Evolutionary conservation across 495 filamentous ascomycete genomes (phyloP), one percentile per base, ranked within the genome.

Genomic region (Aspergillus hancockii): DNA sequence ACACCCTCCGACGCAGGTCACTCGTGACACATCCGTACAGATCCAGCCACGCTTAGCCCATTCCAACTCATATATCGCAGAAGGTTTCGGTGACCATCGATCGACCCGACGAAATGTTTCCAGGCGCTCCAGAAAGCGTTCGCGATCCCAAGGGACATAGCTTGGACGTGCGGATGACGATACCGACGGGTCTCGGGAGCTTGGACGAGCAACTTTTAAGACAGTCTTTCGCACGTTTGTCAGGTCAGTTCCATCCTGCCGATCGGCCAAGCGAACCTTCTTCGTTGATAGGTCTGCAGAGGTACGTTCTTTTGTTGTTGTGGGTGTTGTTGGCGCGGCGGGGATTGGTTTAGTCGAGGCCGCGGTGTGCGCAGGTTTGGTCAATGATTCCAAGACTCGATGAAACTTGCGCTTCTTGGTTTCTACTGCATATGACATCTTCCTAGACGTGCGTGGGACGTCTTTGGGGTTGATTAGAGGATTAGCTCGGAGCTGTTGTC

Each of bases 31-130:
- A 62, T 88, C 89, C 21, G 88, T 83, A 68, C 93, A 97, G 2
- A 85, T 81, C 94, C 94, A 98, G 2, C 94, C 94, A 31, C 89
- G 81, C 78, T 93, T 97, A 8, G 93, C 92, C 95, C 95, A 98
- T 72, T 90, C 86, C 7, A 97, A 89, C 74, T 98, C 94, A 67
- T 85, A 92, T 62, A 98, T 88, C 36, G 77, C 74, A 12, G 89
- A 79, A 4, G 94, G 75, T 90, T 98, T 72, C 32, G 74, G 54
- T 79, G 88, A 63, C 94, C 94, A 98, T 67, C 89, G 84, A 58
- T 91, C 92, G 45, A 97, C 86, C 60, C 92, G 90, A 54, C 92
- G 86, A 63, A 94, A 98, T 1, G 93, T 94, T 61, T 88, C 88
- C 46, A 98, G 76, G 21, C 94, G 80, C 60, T 85, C 83, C 3